Evolutionary conservation across 306 rosid genomes (phyloP), one percentile per base, ranked within the genome.

Genomic region (Mimosa bimucronata): DNA sequence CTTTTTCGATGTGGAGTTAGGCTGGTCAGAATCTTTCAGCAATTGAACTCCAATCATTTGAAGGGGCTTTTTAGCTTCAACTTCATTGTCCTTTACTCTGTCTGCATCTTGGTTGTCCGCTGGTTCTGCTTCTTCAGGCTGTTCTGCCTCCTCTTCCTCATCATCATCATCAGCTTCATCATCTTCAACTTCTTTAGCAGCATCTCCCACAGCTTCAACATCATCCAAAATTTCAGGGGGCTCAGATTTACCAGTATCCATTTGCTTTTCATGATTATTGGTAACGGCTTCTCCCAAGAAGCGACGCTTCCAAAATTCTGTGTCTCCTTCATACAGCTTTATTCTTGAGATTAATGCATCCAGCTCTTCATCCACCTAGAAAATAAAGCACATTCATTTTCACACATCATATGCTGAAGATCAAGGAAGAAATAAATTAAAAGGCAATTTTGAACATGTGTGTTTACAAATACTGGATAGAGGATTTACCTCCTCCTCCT

Each of bases 21-120:
- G 79, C 82, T 83, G 90, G 73, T 91, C 91, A 61, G 88, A 83
- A 86, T 95, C 98, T 88, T 94, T 92, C 85, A 95, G 83, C 82
- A 95, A 75, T 80, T 95, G 97, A 71, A 95, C 88, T 69, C 98
- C 98, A 75, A 95, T 92, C 98, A 95, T 95, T 86, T 95, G 98
- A 85, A 92, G 97, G 83, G 98, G 92, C 64, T 82, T 90, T 85
- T 92, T 88, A 72, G 92, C 85, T 92, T 88, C 95, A 80, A 79
- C 88, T 84, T 85, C 97, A 86, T 95, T 92, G 28, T 85, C 88
- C 86, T 95, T 91, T 70, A 92, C 91, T 81, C 91, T 89, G 68
- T 91, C 92, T 55, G 81, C 94, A 77, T 94, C 97, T 83, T 84
- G 97, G 82, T 77, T 89, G 83, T 86, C 92, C 44, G 88, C 80